Evolutionary conservation across 2,329 filamentous ascomycete species (phyloP).

Genomic region (Didymella pinodella): DNA sequence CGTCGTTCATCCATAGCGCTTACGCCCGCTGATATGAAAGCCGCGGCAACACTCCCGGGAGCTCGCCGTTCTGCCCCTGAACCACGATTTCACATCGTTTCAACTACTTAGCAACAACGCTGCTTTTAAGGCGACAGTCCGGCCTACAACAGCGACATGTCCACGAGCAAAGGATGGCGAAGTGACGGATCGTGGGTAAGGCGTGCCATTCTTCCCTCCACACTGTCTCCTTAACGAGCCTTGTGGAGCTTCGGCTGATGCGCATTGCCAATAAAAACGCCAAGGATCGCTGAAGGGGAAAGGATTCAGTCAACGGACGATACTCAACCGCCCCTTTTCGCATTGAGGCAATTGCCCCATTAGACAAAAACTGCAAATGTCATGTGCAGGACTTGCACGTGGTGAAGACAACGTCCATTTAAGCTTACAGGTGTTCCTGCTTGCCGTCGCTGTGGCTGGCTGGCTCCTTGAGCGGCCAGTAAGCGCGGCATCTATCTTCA

Average conservation of each 20-base stretch:
- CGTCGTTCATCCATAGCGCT: slow-evolving; percentile 11
- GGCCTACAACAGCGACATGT: neutral
- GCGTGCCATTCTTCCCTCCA: slow-evolving; percentile 22
- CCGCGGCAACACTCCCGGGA: slow-evolving; percentile 5
- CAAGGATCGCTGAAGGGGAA: slow-evolving; percentile 14
- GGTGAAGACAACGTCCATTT: slow-evolving; percentile 2
- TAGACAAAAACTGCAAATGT: neutral
- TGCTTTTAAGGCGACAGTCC: slow-evolving; percentile 7
- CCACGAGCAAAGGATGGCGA: neutral
- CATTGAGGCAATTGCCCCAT: slow-evolving; percentile 3
- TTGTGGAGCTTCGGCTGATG: slow-evolving; percentile 7
- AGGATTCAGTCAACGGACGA: slow-evolving; percentile 6
- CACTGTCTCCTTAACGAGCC: slow-evolving; percentile 14
- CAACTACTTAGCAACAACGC: slow-evolving; percentile 10
- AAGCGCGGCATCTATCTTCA: slow-evolving; percentile 1
- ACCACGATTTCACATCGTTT: slow-evolving; percentile 8
- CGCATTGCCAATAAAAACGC: slow-evolving; percentile 13
- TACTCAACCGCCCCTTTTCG: slow-evolving; percentile 12
- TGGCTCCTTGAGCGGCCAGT: slow-evolving; percentile 3
- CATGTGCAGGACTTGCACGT: neutral
- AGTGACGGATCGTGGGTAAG: slow-evolving; percentile 2
- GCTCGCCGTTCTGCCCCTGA: slow-evolving; percentile 19
- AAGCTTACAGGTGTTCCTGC: slow-evolving; percentile 4
- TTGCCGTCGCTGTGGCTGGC: slow-evolving; percentile 10
- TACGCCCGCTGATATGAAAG: slow-evolving; percentile 10